phyloP scores from a whole-genome alignment of 306 rosid species.

The Hippophae rhamnoides region DNA sequence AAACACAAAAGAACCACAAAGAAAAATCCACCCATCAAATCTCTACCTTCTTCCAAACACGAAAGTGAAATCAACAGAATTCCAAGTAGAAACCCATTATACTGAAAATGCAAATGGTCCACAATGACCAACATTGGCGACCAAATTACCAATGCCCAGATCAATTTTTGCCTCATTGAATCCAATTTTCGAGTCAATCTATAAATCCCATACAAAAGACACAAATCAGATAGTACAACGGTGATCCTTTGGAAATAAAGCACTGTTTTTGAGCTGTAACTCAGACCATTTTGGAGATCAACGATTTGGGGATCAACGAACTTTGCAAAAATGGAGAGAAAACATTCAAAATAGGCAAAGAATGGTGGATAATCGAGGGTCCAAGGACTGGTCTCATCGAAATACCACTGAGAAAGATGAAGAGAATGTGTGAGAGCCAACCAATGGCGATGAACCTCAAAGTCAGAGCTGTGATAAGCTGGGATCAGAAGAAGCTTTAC shows the following conservation, averaged over 20 bases:
- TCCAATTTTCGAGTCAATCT: slow-evolving; percentile 42
- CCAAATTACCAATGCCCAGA: slow-evolving; percentile 70
- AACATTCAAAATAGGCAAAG: slow-evolving; percentile 63
- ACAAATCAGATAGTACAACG: slow-evolving; percentile 56
- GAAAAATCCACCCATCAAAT: slow-evolving; percentile 66
- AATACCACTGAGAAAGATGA: slow-evolving; percentile 79
- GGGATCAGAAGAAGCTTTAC: slow-evolving; percentile 72
- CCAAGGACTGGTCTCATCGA: slow-evolving; percentile 80
- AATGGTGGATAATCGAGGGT: slow-evolving; percentile 89
- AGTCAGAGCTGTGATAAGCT: slow-evolving; percentile 75
- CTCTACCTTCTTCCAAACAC: slow-evolving; percentile 77
- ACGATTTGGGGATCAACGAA: slow-evolving; percentile 64
- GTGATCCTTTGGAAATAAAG: slow-evolving; percentile 61
- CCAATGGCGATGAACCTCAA: slow-evolving; percentile 90
- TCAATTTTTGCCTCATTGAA: slow-evolving; percentile 40
- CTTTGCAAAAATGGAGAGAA: slow-evolving; percentile 51
- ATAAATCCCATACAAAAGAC: slow-evolving; percentile 58
- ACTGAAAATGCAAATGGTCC: slow-evolving; percentile 87
- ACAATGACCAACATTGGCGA: slow-evolving; percentile 84
- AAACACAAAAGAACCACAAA: slow-evolving; percentile 70
- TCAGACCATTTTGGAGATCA: slow-evolving; percentile 58
- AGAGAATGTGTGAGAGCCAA: slow-evolving; percentile 77
- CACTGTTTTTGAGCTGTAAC: slow-evolving; percentile 38
- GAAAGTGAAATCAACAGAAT: slow-evolving; percentile 73
- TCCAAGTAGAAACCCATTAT: slow-evolving; percentile 89